These are phyloP conservation scores for Pseudogymnoascus sp. DNA, from an alignment of 2,329 filamentous ascomycete species.

Conservation along the genomic window DNA sequence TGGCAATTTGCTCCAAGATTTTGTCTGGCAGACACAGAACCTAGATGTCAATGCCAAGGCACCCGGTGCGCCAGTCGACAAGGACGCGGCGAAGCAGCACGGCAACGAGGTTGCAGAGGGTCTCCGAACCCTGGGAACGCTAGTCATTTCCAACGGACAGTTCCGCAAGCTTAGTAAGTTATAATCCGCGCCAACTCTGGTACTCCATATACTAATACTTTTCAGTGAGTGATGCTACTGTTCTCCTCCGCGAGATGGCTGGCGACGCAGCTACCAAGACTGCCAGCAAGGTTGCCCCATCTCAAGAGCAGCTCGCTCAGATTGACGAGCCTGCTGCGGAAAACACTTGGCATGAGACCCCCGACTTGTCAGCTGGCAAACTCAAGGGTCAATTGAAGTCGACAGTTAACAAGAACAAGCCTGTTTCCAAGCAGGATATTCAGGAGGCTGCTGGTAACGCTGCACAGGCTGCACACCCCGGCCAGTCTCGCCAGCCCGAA, in stretches of 20 bases:
- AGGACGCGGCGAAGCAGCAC: conserved; percentile 73
- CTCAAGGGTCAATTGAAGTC: conserved; percentile 62
- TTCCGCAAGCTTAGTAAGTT: conserved; percentile 60
- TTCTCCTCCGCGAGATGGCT: conserved; percentile 82
- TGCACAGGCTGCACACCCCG: conserved; percentile 48
- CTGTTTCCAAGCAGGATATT: conserved; percentile 48
- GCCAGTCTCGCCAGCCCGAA: conserved; percentile 45
- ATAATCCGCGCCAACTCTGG: neutral
- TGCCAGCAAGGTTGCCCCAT: conserved; percentile 67
- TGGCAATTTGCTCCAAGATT: conserved; percentile 89
- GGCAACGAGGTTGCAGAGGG: conserved; percentile 78
- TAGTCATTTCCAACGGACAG: conserved; percentile 92
- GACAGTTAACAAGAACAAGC: conserved; percentile 48
- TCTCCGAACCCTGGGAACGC: conserved; percentile 75
- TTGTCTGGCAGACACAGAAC: conserved; percentile 87
- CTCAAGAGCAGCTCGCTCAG: conserved; percentile 66
- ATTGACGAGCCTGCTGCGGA: conserved; percentile 82
- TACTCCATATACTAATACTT: neutral
- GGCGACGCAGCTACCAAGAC: conserved; percentile 81
- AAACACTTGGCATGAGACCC: conserved; percentile 88
- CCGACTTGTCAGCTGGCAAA: conserved; percentile 63
- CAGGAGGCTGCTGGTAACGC: conserved; percentile 54
- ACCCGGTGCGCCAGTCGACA: conserved; percentile 63
- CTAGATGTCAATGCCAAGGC: conserved; percentile 55
- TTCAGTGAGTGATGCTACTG: conserved; percentile 65